Conservation (phyloP, 495 filamentous ascomycete species). For the Platismatia glauca region DNA sequence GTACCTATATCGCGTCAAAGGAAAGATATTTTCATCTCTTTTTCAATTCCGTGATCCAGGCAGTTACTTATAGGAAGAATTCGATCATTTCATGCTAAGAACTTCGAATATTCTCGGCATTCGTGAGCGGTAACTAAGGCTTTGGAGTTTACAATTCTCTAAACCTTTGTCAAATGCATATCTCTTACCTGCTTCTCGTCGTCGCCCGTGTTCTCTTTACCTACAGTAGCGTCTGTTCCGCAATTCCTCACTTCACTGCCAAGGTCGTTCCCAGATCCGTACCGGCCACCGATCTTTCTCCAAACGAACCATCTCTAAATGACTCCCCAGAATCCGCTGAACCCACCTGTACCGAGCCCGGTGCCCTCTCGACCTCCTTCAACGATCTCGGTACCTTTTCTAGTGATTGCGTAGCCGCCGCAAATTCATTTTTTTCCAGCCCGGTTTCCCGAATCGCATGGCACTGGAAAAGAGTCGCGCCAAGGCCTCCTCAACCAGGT, state of each 20-base stretch:
- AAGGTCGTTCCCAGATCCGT: background rate
- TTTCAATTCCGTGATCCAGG: background rate
- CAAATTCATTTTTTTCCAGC: background rate
- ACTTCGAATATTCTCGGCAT: background rate
- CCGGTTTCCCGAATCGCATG: background rate
- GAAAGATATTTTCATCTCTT: background rate
- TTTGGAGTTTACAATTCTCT: too few relatives aligned
- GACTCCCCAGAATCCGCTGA: background rate
- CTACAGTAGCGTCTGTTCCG: background rate
- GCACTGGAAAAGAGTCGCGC: background rate
- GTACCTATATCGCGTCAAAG: background rate
- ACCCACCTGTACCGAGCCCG: background rate
- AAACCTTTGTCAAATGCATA: background rate
- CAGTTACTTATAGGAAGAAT: background rate
- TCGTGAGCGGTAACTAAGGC: background rate
- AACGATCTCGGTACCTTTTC: background rate
- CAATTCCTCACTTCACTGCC: background rate
- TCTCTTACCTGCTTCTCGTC: background rate
- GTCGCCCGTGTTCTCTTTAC: background rate
- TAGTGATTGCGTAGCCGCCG: background rate
- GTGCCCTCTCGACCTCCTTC: background rate
- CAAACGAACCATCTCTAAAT: background rate
- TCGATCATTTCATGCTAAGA: background rate
- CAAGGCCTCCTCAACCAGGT: too few relatives aligned
- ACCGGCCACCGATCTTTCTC: background rate